phyloP scores from a whole-genome alignment of 2,329 filamentous ascomycete species.

The Monosporascus sp. region DNA sequence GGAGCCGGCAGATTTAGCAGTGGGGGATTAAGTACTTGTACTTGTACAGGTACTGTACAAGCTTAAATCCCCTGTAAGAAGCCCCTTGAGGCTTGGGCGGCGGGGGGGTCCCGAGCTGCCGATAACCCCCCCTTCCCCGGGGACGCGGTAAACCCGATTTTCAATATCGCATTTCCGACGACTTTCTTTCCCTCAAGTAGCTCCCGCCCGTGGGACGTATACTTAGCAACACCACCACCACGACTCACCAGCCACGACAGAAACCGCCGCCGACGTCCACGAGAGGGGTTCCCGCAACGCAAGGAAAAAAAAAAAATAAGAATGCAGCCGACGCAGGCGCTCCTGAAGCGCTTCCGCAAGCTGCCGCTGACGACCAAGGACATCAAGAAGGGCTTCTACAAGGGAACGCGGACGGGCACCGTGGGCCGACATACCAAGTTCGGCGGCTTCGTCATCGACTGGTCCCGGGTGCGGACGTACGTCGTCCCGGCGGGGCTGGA shows the following conservation, averaged over 20 bases:
- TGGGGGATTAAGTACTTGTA: too few species aligned
- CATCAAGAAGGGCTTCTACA: conserved; percentile 92
- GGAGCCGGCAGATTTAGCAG: conserved; percentile 8
- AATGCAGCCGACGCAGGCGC: conserved; percentile 64
- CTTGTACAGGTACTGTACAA: too few species aligned
- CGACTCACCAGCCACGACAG: too few species aligned
- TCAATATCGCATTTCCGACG: conserved; percentile 8
- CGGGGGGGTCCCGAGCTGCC: neutral
- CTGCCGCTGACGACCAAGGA: conserved; percentile 86
- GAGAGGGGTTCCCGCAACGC: neutral
- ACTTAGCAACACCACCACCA: too few species aligned
- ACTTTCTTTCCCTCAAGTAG: neutral
- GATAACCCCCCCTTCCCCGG: conserved; percentile 1
- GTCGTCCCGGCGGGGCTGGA: conserved; percentile 67
- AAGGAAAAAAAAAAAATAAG: conserved; percentile 14
- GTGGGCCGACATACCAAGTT: conserved; percentile 81
- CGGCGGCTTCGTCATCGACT: conserved; percentile 82
- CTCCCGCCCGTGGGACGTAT: neutral
- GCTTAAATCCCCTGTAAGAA: neutral
- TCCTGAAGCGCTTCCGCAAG: conserved; percentile 67
- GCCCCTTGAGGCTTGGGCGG: neutral
- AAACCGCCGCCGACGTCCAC: too few species aligned
- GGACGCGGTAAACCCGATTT: conserved; percentile 6
- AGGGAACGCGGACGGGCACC: conserved; percentile 83
- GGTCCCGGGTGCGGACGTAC: conserved; percentile 84